A percentile compares a stretch with the other conserved stretches of the same genome.
phyloP scores from a whole-genome alignment of 2,329 filamentous ascomycete species.

The Cytospora leucostoma region DNA sequence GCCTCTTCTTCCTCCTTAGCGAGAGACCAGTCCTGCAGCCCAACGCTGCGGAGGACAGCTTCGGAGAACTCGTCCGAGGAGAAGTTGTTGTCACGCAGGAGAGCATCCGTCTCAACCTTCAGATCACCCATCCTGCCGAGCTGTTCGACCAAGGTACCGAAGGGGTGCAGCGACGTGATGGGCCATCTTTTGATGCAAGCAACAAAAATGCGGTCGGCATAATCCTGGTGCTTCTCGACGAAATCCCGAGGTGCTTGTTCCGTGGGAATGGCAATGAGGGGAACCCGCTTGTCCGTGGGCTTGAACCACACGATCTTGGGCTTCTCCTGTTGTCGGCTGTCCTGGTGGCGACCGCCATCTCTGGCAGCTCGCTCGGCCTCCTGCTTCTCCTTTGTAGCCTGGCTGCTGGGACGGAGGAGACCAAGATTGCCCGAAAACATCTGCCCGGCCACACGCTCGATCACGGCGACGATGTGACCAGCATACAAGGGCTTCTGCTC shows the following conservation, averaged over 20 bases:
- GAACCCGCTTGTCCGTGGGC: slow-evolving; percentile 97
- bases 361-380: slow-evolving; percentile 92
- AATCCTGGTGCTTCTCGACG: slow-evolving; percentile 97
- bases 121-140: slow-evolving; percentile 96
- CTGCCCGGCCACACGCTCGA: slow-evolving; percentile 94
- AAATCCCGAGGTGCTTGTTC: slow-evolving; percentile 98
- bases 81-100: slow-evolving; percentile 98
- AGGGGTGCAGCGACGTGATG: slow-evolving; percentile 98
- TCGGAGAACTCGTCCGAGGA: slow-evolving; percentile 97
- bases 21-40: slow-evolving; percentile 88
- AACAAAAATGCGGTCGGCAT: slow-evolving; percentile 96
- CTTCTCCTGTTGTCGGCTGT: slow-evolving; percentile 87
- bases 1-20: slow-evolving; percentile 77
- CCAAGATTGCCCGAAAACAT: slow-evolving; percentile 99
- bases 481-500: slow-evolving; percentile 97
- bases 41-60: slow-evolving; percentile 89
- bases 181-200: slow-evolving; percentile 99
- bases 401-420: slow-evolving; percentile 90
- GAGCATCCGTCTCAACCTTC: slow-evolving; percentile 95
- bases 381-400: slow-evolving; percentile 99
- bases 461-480: slow-evolving; percentile 94
- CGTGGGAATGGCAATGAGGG: slow-evolving; percentile 95
- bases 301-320: slow-evolving; percentile 99
- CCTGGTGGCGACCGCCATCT: slow-evolving; percentile 77
- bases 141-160: slow-evolving; percentile 95